Base-by-base conservation (phyloP, 768 basidiomycete species). In the Amanita molliuscula region DNA sequence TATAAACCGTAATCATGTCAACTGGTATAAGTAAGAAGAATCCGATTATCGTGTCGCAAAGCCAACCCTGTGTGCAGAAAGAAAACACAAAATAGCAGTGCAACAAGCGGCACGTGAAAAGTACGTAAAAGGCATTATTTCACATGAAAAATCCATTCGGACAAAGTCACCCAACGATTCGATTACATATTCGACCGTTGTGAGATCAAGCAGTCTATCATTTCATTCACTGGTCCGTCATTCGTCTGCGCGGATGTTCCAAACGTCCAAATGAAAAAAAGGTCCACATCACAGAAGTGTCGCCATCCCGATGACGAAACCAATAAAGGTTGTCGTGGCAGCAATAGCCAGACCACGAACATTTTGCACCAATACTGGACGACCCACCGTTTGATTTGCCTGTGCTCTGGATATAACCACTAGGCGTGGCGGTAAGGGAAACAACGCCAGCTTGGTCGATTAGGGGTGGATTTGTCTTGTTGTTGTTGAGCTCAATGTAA, bases 401-500 rank as follows among this genome's bases (percentile, higher is more conserved):
- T 13, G 66, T 67, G 16, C 62, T 58, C 47, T 66, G 58, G 3
- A 59, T 62, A 2, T 64, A 64, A 36, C 67, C 68, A n/a, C 46
- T 47, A 11, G 67, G 54, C 5, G 67, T 62, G 37, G 65, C 62
- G 13, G 67, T 60, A 33, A 66, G 57, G 11, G 64, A 64, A 34
- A 48, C 21, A 35, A 52, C 44, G 41, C 26, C 52, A 45, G 53
- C 16, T 50, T 52, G 45, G 45, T 33, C 54, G 23, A 62, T 50
- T 26, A 69, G 64, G 18, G 76, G 75, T 4, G 81, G 80, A 59
- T 82, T 76, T 23, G 79, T 74, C 25, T 54, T 54, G 67, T 90
- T 92, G 62, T 84, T 68, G 59, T 85, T 86, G 2, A 85, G 87
- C 71, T 93, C 89, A 53, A 88, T 69, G 67, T 93, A 95, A 2